These are phyloP conservation scores for Pichia cephalocereana DNA, from an alignment of 805 yeast genomes.

Conservation along the genomic window DNA sequence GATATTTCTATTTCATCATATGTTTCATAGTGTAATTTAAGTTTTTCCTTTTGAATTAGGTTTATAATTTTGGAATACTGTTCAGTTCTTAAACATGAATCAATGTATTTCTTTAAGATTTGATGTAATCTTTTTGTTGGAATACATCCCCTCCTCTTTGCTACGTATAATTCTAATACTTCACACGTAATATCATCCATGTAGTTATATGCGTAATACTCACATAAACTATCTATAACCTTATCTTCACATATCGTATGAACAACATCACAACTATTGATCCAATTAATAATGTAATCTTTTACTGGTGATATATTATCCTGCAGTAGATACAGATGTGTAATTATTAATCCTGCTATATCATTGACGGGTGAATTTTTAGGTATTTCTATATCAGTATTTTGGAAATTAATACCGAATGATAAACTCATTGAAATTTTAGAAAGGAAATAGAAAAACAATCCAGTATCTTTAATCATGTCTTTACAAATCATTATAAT, in stretches of 20 bases:
- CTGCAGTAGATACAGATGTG: slow-evolving; percentile 20
- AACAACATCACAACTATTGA: too few species aligned
- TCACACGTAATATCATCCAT: too few species aligned
- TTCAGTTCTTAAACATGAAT: not conserved
- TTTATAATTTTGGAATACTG: not conserved
- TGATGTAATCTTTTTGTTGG: too few species aligned
- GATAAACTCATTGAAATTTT: slow-evolving; percentile 17
- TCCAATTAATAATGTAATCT: not conserved
- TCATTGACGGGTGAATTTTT: slow-evolving; percentile 7
- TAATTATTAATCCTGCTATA: slow-evolving; percentile 12
- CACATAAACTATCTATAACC: slow-evolving; percentile 15
- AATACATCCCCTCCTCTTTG: not conserved
- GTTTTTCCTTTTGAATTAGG: not conserved
- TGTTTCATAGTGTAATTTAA: not conserved
- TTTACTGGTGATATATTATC: not conserved
- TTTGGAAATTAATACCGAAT: slow-evolving; percentile 18
- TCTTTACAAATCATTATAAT: slow-evolving; percentile 18
- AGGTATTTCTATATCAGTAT: slow-evolving; percentile 12
- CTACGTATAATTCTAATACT: not conserved
- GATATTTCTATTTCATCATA: not conserved
- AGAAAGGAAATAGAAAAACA: slow-evolving; percentile 24
- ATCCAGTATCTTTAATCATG: slow-evolving; percentile 20
- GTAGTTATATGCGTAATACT: not conserved
- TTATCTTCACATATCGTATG: slow-evolving; percentile 22
- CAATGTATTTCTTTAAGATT: not conserved